These are phyloP conservation scores for Brachypodium distachyon DNA, from an alignment of 202 grass and related monocot species.

Conservation along the genomic window DNA sequence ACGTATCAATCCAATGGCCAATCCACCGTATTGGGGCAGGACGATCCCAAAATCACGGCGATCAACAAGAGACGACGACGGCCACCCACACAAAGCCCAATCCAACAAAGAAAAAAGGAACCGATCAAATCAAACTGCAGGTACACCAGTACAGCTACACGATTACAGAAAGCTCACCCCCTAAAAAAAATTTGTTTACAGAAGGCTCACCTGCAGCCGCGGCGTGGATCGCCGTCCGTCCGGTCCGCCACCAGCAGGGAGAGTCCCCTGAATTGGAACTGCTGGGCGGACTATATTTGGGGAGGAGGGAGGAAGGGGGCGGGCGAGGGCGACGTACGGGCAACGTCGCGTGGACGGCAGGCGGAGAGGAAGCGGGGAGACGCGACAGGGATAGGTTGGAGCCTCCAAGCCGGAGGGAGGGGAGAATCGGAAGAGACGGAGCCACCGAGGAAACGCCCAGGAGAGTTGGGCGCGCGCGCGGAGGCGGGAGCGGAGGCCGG, in stretches of 20 bases:
- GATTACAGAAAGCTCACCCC: too few relatives aligned
- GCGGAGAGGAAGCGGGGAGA: not conserved
- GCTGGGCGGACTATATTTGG: not conserved
- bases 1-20: not conserved
- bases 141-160: too few relatives aligned
- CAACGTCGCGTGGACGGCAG: conserved; percentile 28
- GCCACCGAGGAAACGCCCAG: not conserved
- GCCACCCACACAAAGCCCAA: not conserved
- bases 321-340: not conserved
- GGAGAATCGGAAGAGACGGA: not conserved
- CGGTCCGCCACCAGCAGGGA: not conserved
- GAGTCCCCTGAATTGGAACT: not conserved
- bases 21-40: not conserved
- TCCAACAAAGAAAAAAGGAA: too few relatives aligned
- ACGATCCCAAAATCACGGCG: not conserved
- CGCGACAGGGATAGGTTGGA: not conserved
- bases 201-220: conserved; percentile 12
- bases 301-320: not conserved
- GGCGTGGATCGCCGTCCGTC: not conserved
- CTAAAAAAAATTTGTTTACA: too few relatives aligned
- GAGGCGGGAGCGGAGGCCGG: too few relatives aligned
- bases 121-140: not conserved
- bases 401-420: too few relatives aligned
- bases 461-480: too few relatives aligned
- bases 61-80: not conserved